These are phyloP conservation scores for Lepidium africanum DNA, from an alignment of 345 rosid species.

Conservation along the genomic window DNA sequence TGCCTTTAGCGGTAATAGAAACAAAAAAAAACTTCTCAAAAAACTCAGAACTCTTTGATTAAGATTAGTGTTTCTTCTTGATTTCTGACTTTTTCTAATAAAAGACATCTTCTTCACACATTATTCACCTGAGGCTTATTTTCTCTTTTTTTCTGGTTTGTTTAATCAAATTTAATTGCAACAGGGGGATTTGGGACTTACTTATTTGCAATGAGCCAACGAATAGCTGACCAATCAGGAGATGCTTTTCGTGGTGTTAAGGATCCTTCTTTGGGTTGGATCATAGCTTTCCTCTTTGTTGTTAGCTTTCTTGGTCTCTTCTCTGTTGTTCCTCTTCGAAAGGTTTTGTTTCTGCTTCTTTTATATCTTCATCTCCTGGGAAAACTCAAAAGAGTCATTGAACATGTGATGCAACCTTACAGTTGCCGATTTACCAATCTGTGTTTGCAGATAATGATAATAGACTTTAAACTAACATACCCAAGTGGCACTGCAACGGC, in stretches of 20 bases:
- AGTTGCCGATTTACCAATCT: not conserved
- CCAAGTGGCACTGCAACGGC: constrained; percentile 97
- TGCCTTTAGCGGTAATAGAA: constrained; percentile 74
- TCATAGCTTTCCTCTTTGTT: constrained; percentile 62
- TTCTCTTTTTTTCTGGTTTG: not conserved
- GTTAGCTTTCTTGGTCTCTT: constrained; percentile 91
- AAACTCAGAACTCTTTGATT: not conserved
- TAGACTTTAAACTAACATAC: constrained; percentile 72
- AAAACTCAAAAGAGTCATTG: not conserved
- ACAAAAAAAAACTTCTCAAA: not conserved
- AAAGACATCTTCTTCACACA: constrained; percentile 15
- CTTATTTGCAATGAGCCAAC: constrained; percentile 38
- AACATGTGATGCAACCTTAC: not conserved
- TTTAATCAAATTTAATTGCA: not conserved
- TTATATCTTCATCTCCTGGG: not conserved
- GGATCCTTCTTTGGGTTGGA: constrained; percentile 61
- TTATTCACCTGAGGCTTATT: not conserved
- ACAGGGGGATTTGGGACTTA: constrained; percentile 78
- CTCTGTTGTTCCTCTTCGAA: constrained; percentile 72
- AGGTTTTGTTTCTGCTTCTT: constrained; percentile 32
- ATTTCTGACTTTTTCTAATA: not conserved
- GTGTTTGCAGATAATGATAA: constrained; percentile 58
- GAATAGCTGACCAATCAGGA: constrained; percentile 46
- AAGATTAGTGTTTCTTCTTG: not conserved
- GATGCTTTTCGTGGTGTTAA: constrained; percentile 47